Percentiles rank a stretch among this genome's conserved stretches.
These are phyloP conservation scores for Asterochloris erici DNA, from an alignment of 139 green algal genomes.

Conservation along the genomic window DNA sequence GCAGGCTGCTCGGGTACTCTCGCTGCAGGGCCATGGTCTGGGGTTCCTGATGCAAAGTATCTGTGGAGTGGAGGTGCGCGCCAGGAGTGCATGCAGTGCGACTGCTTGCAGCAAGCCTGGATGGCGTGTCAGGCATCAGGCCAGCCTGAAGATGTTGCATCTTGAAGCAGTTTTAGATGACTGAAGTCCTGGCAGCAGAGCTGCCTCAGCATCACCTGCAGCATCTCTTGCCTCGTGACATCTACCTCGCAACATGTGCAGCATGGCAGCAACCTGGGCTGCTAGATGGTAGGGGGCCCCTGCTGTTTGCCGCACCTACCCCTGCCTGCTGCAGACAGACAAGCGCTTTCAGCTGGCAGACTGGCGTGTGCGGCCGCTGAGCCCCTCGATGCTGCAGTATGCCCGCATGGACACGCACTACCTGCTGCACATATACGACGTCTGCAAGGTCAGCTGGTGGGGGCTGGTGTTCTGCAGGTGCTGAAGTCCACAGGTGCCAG, in stretches of 20 bases:
- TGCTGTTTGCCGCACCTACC: not conserved
- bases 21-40: constrained; percentile 52
- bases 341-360: constrained; percentile 92
- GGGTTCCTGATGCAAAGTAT: constrained; percentile 76
- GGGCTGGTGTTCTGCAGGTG: not conserved
- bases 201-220: too few relatives aligned
- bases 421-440: constrained; percentile 88
- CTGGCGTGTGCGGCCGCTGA: constrained; percentile 86
- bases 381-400: constrained; percentile 77
- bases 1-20: constrained; percentile 69
- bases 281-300: too few relatives aligned
- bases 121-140: too few relatives aligned
- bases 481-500: not conserved
- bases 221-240: too few relatives aligned
- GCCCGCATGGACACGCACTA: constrained; percentile 91
- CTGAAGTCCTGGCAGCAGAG: too few relatives aligned
- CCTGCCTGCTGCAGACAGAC: constrained; percentile 37
- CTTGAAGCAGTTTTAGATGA: too few relatives aligned
- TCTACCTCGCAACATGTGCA: not conserved
- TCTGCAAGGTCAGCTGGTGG: constrained; percentile 41
- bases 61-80: constrained; percentile 51
- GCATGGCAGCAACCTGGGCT: not conserved
- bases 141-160: too few relatives aligned
- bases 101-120: too few relatives aligned
- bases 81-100: too few relatives aligned